These are phyloP conservation scores for Debaryomycetaceae sp. DNA, from an alignment of 1,139 yeast genomes.

Conservation along the genomic window DNA sequence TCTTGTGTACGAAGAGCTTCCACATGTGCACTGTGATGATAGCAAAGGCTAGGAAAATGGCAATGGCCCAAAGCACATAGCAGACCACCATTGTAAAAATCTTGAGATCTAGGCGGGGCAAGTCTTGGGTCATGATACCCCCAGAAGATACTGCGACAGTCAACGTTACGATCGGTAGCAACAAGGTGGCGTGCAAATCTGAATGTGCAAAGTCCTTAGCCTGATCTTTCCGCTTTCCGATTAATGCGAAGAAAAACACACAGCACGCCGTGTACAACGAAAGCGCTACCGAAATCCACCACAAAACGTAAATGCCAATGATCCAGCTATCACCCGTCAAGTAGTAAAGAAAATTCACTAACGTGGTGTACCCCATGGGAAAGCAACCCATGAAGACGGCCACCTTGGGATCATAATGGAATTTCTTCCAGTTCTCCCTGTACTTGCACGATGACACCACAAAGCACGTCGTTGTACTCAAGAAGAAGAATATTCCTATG, in stretches of 20 bases:
- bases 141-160: constrained; percentile 75
- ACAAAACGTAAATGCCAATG: constrained; percentile 50
- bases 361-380: constrained; percentile 73
- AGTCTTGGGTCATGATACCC: constrained; percentile 42
- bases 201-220: constrained; percentile 19
- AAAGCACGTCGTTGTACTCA: constrained; percentile 35
- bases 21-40: constrained; percentile 55
- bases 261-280: constrained; percentile 59
- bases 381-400: constrained; percentile 71
- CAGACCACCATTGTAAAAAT: constrained; percentile 52
- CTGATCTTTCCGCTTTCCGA: constrained; percentile 22
- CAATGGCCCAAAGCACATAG: constrained; percentile 64
- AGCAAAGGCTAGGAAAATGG: constrained; percentile 58
- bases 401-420: constrained; percentile 44
- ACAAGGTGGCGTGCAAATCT: constrained; percentile 40
- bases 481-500: constrained; percentile 47
- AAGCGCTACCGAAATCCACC: constrained; percentile 62
- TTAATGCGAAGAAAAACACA: constrained; percentile 42
- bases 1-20: constrained; percentile 53
- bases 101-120: constrained; percentile 40
- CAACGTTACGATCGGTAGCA: constrained; percentile 72
- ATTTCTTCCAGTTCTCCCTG: constrained; percentile 22
- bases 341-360: constrained; percentile 51
- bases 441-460: constrained; percentile 32
- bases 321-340: constrained; percentile 31